Percentiles rank a stretch among this genome's conserved stretches.
Conservation (phyloP, 225 moss, liverwort and hornwort genomes). For the Ulota crispa region DNA sequence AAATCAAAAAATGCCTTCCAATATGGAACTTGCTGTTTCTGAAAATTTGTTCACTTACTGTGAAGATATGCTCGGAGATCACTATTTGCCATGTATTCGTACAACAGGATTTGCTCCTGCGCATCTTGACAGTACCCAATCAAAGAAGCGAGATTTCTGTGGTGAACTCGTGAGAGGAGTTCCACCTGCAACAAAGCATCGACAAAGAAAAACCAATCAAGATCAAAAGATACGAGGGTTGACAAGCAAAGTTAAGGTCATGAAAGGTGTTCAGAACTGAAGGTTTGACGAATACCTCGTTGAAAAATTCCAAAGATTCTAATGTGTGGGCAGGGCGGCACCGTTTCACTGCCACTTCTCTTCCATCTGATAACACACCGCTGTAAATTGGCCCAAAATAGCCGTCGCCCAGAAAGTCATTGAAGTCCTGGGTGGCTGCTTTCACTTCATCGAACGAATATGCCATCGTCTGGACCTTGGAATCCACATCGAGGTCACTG, state of each 20-base stretch:
- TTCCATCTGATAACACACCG: constrained; percentile 24
- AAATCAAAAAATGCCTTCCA: not conserved
- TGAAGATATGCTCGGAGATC: constrained; percentile 40
- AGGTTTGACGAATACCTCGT: constrained; percentile 18
- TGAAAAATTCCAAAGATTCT: constrained; percentile 30
- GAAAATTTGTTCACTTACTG: constrained; percentile 23
- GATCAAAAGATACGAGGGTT: not conserved
- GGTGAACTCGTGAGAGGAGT: constrained; percentile 33
- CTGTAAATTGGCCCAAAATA: constrained; percentile 41
- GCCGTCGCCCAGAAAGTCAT: constrained; percentile 31
- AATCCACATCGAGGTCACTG: not conserved
- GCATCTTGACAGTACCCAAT: constrained; percentile 44
- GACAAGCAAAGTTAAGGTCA: not conserved
- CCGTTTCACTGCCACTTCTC: constrained; percentile 47
- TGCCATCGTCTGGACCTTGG: constrained; percentile 29
- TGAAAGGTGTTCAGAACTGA: not conserved
- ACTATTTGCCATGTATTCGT: constrained; percentile 35
- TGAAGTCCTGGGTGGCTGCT: constrained; percentile 38
- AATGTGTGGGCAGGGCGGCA: constrained; percentile 27
- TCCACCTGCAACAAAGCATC: constrained; percentile 30
- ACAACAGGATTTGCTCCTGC: constrained; percentile 42
- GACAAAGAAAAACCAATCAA: not conserved
- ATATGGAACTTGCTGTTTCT: not conserved
- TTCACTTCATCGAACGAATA: constrained; percentile 36
- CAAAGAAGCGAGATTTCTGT: constrained; percentile 36